A percentile compares a stretch with the other conserved stretches of the same genome.
Conservation (phyloP, 768 basidiomycete species). For the Pseudohyphozyma bogoriensis region DNA sequence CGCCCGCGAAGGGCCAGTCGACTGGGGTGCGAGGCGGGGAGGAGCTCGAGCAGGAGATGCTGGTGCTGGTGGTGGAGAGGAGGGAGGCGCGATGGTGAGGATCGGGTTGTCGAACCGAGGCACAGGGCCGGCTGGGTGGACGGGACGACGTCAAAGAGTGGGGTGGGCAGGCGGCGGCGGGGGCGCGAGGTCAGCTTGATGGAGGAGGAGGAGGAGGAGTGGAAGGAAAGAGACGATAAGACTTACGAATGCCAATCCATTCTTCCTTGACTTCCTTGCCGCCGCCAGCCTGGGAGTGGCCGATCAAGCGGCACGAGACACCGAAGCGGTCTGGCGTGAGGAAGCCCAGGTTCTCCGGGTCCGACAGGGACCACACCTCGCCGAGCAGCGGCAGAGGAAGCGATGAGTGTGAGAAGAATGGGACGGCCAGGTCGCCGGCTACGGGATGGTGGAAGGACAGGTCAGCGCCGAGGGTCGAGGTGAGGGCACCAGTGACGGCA, state of each 20-base stretch:
- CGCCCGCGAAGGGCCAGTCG: slow-evolving; percentile 12
- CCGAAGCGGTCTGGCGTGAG: slow-evolving; percentile 80
- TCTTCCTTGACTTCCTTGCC: slow-evolving; percentile 35
- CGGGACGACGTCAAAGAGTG: slow-evolving; percentile 10
- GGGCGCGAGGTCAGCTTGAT: not conserved
- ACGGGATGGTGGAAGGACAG: slow-evolving; percentile 16
- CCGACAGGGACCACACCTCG: slow-evolving; percentile 87
- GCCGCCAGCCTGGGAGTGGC: slow-evolving; percentile 63
- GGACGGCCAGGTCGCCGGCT: slow-evolving; percentile 79
- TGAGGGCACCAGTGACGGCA: not conserved
- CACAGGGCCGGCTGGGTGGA: slow-evolving; percentile 61
- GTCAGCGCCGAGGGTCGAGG: not conserved
- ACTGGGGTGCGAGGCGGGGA: not conserved
- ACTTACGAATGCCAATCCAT: slow-evolving; percentile 61
- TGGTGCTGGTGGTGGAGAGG: too few species aligned
- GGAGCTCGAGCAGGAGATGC: slow-evolving; percentile 49
- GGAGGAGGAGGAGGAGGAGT: not conserved
- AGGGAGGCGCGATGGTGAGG: slow-evolving; percentile 43
- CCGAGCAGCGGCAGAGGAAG: slow-evolving; percentile 64
- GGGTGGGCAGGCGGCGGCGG: not conserved
- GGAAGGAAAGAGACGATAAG: not conserved
- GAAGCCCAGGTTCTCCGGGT: slow-evolving; percentile 87
- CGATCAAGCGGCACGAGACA: slow-evolving; percentile 79
- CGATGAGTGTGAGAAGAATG: slow-evolving; percentile 71
- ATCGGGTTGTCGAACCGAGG: slow-evolving; percentile 76